A percentile compares a stretch with the other conserved stretches of the same genome.
phyloP scores from a whole-genome alignment of 108 stramenopile species.

The Cylindrotheca fusiformis region DNA sequence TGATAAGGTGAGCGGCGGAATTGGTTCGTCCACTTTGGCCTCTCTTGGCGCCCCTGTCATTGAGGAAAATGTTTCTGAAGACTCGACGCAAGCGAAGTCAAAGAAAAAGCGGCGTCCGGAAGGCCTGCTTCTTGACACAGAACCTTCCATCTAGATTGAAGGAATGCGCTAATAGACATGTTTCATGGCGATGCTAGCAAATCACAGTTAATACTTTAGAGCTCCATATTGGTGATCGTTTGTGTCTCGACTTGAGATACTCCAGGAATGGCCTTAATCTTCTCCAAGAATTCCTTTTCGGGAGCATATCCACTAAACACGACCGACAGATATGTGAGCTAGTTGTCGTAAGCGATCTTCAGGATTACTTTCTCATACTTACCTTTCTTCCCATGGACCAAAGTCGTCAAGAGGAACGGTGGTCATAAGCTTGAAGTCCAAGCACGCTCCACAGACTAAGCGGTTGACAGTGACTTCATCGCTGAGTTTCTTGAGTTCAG shows the following conservation, averaged over 20 bases:
- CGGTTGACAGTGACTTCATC: conserved; percentile 71
- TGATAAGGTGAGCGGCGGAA: conserved; percentile 27
- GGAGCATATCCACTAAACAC: conserved; percentile 55
- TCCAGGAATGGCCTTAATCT: conserved; percentile 85
- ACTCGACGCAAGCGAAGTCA: not conserved
- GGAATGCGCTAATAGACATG: not conserved
- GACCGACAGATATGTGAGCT: not conserved
- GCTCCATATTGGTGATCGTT: conserved; percentile 84
- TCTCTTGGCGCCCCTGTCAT: not conserved
- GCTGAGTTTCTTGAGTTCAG: conserved; percentile 67
- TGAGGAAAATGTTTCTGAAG: not conserved
- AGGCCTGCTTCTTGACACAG: conserved; percentile 2
- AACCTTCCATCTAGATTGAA: not conserved
- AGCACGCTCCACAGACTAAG: conserved; percentile 79
- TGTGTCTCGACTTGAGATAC: conserved; percentile 91
- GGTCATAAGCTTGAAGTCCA: conserved; percentile 87
- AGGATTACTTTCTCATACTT: conserved; percentile 9
- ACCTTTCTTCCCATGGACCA: conserved; percentile 81
- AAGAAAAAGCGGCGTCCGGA: conserved; percentile 20
- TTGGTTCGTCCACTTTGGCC: conserved; percentile 8
- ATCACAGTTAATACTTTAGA: too few species aligned
- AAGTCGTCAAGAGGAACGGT: conserved; percentile 79
- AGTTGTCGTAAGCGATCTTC: not conserved
- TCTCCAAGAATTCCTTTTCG: conserved; percentile 79
- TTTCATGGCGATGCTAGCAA: not conserved